Conservation (phyloP, 2,329 filamentous ascomycete species). For the Bretziella fagacearum region DNA sequence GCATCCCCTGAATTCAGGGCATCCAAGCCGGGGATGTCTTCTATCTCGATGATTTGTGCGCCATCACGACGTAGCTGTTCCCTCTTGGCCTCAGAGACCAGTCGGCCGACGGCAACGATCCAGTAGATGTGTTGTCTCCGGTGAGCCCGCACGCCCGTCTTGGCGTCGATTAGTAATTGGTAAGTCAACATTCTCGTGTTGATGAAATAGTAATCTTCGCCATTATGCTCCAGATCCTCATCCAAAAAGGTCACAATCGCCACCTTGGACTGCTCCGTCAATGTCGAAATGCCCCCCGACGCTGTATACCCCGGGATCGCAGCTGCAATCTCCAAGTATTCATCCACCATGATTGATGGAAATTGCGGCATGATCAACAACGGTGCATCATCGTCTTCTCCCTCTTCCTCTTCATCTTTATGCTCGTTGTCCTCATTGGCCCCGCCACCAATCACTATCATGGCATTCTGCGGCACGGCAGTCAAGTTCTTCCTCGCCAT, state of each 20-base stretch:
- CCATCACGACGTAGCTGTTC: conserved; percentile 23
- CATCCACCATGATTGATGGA: conserved; percentile 6
- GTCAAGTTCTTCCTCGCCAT: neutral
- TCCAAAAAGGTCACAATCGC: conserved; percentile 26
- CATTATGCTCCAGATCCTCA: conserved; percentile 18
- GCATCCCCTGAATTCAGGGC: conserved; percentile 24
- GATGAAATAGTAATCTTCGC: conserved; percentile 25
- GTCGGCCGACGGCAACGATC: conserved; percentile 23
- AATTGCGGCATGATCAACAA: conserved; percentile 11
- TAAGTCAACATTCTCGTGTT: conserved; percentile 25
- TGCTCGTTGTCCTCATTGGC: neutral
- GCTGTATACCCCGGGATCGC: neutral
- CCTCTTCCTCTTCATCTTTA: neutral
- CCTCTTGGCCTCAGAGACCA: conserved; percentile 20
- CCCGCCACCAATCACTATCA: neutral
- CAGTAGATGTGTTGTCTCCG: conserved; percentile 20
- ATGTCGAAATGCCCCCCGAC: neutral
- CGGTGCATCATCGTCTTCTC: neutral
- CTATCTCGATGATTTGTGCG: conserved; percentile 23
- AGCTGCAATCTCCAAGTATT: conserved; percentile 2
- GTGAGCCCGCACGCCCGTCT: conserved; percentile 19
- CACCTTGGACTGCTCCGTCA: conserved; percentile 11
- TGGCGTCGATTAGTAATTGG: conserved; percentile 24
- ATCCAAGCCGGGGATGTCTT: conserved; percentile 17
- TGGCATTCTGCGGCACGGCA: neutral